A percentile compares a stretch with the other conserved stretches of the same genome.
Evolutionary conservation across 306 rosid genomes (phyloP).

Genomic region (Dryas alaskensis): DNA sequence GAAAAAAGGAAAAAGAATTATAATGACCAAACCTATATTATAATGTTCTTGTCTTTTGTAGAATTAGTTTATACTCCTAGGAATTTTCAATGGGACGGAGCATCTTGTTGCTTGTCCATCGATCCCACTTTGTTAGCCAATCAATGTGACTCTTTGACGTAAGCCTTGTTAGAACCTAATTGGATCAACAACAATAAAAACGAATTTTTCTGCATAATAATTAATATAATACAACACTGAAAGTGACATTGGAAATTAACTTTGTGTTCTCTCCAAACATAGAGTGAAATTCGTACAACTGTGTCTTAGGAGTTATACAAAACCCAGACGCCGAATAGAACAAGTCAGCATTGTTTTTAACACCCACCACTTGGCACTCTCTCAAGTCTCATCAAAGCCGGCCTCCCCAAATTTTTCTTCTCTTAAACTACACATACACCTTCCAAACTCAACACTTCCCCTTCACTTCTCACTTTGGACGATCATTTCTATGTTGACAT

Average conservation of each 20-base stretch:
- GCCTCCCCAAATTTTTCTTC: slow-evolving; percentile 25
- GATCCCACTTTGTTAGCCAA: slow-evolving; percentile 8
- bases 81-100: slow-evolving; percentile 11
- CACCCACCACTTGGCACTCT: slow-evolving; percentile 68
- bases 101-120: slow-evolving; percentile 7
- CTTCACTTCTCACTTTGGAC: slow-evolving; percentile 19
- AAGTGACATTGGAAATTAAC: slow-evolving; percentile 29
- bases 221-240: slow-evolving; percentile 14
- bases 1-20: no score
- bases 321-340: slow-evolving; percentile 48
- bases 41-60: not conserved
- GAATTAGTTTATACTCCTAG: slow-evolving; percentile 9
- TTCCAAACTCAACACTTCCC: slow-evolving; percentile 20
- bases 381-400: slow-evolving; percentile 39
- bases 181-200: slow-evolving; percentile 11
- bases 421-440: slow-evolving; percentile 12
- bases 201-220: not conserved
- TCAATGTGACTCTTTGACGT: not conserved
- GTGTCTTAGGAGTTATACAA: slow-evolving; percentile 1
- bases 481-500: no score
- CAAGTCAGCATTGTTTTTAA: slow-evolving; percentile 66
- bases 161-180: not conserved
- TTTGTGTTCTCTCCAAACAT: slow-evolving; percentile 1
- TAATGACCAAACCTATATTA: not conserved
- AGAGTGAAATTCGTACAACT: slow-evolving; percentile 7